Base-by-base conservation (phyloP, 176 grass and related monocot species). In the Leersia perrieri region DNA sequence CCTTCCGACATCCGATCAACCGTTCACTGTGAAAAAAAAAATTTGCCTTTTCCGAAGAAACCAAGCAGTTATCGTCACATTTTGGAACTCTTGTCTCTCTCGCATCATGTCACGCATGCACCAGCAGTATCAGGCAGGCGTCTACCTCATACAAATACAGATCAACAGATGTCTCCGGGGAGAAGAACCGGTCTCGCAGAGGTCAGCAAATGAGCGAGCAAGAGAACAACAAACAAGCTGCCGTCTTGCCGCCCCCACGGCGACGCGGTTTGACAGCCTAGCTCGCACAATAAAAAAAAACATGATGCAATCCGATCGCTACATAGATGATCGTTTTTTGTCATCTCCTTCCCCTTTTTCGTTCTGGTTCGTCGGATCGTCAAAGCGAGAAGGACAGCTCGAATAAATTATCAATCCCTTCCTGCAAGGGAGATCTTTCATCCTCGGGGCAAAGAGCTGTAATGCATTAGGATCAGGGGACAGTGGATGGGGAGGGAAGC, bases 251-350 rank as follows among this genome's bases (percentile, higher is more conserved):
- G 39, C 75, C 87, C 80, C 77, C 70, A 26, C 11, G 35, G 22
- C 47, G 15, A 90, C 88, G 88, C 88, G 88, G 66, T 90, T 86
- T 90, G 5, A 74, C 88, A 83, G 83, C 88, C 88, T 83, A 86
- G 83, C 73, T 68, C 79, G 78, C 88, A 78, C 58, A 72, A 82
- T 29, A 63, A 67, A 32, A 87, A 72, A 33, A 47, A 20, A 76
- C 28, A 41, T 27, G 82, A 74, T 75, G 58, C 73, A 6, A 28
- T 81, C 67, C 66, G 3, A 28, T 77, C 67, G 78, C 78, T 73
- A 77, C 82, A 38, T 13, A 18, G 14, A 18, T 0, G 40, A 81
- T 80, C 75, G 9, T 27, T 10, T 53, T 53, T 66, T 16, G 55
- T 26, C 11, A 2, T 30, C 28, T 49, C 13, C 73, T 72, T 62